Conservation (phyloP, 208 protist genomes). For the Tritrichomonas foetus region DNA sequence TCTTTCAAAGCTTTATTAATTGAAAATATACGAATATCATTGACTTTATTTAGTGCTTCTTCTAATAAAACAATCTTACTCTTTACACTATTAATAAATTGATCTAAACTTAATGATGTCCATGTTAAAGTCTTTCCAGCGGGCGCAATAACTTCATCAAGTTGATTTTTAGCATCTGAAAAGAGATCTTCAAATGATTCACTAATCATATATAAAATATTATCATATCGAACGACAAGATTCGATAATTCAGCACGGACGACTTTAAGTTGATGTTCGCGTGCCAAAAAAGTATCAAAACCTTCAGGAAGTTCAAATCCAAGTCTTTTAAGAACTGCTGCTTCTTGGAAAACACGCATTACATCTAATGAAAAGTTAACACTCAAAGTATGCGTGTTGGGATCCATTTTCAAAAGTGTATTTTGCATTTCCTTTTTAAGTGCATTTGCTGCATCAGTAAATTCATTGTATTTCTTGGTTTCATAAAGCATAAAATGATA, state of each 20-base stretch:
- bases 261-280: not conserved
- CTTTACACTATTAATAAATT: not conserved
- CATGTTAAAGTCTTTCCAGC: not conserved
- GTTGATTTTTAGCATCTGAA: not conserved
- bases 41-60: conserved; percentile 2
- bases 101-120: not conserved
- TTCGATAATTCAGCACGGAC: not conserved
- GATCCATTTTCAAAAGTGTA: not conserved
- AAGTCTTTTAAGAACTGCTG: not conserved
- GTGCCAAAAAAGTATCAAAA: not conserved
- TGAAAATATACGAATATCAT: not conserved
- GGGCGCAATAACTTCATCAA: not conserved
- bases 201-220: not conserved
- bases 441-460: not conserved
- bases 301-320: not conserved
- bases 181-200: conserved; percentile 9
- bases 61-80: not conserved
- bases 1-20: not conserved
- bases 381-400: not conserved
- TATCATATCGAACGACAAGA: not conserved
- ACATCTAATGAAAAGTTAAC: conserved; percentile 28
- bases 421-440: conserved; percentile 34
- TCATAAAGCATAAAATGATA: not conserved
- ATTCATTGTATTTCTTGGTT: not conserved
- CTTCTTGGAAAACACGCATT: not conserved